Percentiles rank a stretch among this genome's conserved stretches.
Conservation (phyloP, 225 moss, liverwort and hornwort genomes). For the Anthoceros angustus region DNA sequence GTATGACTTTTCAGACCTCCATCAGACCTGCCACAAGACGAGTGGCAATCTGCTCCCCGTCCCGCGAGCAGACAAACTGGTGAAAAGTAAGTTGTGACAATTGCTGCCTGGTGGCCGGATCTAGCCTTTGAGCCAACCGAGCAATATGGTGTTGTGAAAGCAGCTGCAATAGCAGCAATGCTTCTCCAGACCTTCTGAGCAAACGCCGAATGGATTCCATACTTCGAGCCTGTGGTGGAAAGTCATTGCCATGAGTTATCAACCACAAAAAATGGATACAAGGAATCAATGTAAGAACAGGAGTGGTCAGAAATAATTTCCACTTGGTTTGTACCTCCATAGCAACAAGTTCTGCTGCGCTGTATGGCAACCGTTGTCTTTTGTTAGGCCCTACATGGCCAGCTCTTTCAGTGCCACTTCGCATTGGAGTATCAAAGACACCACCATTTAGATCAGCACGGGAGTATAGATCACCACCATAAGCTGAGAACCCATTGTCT, state of each 20-base stretch:
- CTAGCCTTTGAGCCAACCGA: slow-evolving; percentile 77
- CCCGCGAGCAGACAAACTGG: slow-evolving; percentile 79
- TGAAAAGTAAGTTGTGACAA: slow-evolving; percentile 73
- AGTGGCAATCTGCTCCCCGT: slow-evolving; percentile 93
- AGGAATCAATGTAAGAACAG: background rate
- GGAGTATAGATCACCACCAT: slow-evolving; percentile 55
- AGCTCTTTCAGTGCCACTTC: slow-evolving; percentile 33
- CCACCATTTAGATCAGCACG: slow-evolving; percentile 51
- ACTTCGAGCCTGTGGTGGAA: slow-evolving; percentile 58
- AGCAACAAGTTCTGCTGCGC: slow-evolving; percentile 71
- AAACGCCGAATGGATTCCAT: slow-evolving; percentile 90
- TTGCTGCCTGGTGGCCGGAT: slow-evolving; percentile 42
- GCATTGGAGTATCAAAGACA: slow-evolving; percentile 40
- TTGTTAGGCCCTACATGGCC: slow-evolving; percentile 39
- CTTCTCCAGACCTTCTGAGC: slow-evolving; percentile 90
- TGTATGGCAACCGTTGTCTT: slow-evolving; percentile 76
- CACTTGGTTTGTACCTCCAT: slow-evolving; percentile 55
- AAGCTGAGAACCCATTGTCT: slow-evolving; percentile 42
- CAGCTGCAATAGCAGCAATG: slow-evolving; percentile 70
- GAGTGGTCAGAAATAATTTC: background rate
- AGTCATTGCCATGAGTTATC: background rate
- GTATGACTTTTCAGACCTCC: slow-evolving; percentile 35
- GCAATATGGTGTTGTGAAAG: slow-evolving; percentile 90
- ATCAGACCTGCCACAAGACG: slow-evolving; percentile 92
- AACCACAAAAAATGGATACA: background rate